Conservation (phyloP, 495 filamentous ascomycete genomes). For the Podospora australis region DNA sequence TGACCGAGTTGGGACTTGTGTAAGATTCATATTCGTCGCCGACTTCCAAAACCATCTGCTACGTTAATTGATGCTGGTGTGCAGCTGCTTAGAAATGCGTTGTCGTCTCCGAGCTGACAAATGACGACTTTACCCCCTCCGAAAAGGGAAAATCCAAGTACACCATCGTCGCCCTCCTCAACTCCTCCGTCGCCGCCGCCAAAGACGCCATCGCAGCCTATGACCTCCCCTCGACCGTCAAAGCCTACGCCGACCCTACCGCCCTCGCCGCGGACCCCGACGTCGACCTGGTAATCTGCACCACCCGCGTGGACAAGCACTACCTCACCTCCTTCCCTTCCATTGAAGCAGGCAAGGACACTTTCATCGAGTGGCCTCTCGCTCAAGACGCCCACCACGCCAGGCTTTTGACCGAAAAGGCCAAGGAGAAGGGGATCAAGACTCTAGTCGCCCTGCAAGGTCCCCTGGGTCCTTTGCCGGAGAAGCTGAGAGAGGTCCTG, state of each 20-base stretch:
- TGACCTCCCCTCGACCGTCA: conserved; percentile 35
- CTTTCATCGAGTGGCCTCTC: conserved; percentile 56
- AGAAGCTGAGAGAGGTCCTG: conserved; percentile 43
- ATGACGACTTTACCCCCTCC: too few species aligned
- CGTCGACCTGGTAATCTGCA: conserved; percentile 54
- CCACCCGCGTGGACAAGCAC: conserved; percentile 51
- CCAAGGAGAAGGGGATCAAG: conserved; percentile 30
- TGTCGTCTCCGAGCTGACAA: too few species aligned
- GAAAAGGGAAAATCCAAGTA: too few species aligned
- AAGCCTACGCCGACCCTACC: conserved; percentile 46
- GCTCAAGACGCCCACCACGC: conserved; percentile 30
- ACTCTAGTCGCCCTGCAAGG: conserved; percentile 51
- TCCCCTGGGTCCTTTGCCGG: conserved; percentile 33
- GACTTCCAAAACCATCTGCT: too few species aligned
- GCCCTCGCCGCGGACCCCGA: conserved; percentile 40
- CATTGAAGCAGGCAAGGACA: conserved; percentile 50
- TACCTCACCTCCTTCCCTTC: conserved; percentile 31
- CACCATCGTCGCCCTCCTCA: conserved; percentile 53
- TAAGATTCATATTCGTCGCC: neutral
- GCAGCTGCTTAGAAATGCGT: too few species aligned
- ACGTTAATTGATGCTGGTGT: too few species aligned
- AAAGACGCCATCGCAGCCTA: conserved; percentile 41
- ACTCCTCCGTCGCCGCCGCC: conserved; percentile 45
- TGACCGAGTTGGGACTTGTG: neutral
- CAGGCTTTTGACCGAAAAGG: conserved; percentile 36